Base-by-base conservation (phyloP, 306 rosid genomes). In the Quercus glauca region DNA sequence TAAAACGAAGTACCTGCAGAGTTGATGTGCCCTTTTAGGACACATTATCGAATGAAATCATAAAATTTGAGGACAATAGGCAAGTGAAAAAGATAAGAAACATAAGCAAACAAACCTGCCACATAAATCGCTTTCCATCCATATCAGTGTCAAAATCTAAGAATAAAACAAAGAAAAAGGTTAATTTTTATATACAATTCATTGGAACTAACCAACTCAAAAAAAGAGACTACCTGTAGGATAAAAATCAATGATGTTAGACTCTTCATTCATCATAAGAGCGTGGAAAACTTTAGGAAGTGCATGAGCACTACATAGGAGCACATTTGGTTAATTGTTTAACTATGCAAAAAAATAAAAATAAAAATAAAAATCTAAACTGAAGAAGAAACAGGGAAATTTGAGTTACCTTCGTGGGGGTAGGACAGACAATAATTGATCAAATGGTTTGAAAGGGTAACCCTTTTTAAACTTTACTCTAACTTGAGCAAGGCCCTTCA, bases 41-140 rank as follows among this genome's bases (percentile, higher is more conserved):
- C 53, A 12, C 53, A 49, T 49, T 12, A 49, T 49, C 1, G 15
- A 49, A 49, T 49, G 53, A 10, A 12, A 10, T 17, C 3, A 59
- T 23, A 76, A 18, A 25, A 10, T 2, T 18, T 18, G n/a, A 8
- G 6, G 58, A 41, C 17, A 37, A 63, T n/a, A 49, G 4, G 25
- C 29, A 13, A 72, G 28, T 49, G 19, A 14, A 69, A 41, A 2
- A 1, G 8, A 6, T 0, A 70, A 81, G 31, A 9, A 26, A 45
- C 35, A 29, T 19, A 26, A 53, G 73, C 80, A 76, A 45, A 91
- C 92, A 76, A 45, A 91, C 92, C 92, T 89, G 91, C 93, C 89
- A 82, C 13, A 20, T 2, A 78, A 80, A 89, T 14, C 88, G 79
- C 79, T 89, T 89, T 64, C 90, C 93, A 45, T 87, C 96, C 4